Evolutionary conservation across 177 flowering plant genomes (phyloP), one percentile per base, ranked within the genome.

Genomic region (Vitis hybrid): DNA sequence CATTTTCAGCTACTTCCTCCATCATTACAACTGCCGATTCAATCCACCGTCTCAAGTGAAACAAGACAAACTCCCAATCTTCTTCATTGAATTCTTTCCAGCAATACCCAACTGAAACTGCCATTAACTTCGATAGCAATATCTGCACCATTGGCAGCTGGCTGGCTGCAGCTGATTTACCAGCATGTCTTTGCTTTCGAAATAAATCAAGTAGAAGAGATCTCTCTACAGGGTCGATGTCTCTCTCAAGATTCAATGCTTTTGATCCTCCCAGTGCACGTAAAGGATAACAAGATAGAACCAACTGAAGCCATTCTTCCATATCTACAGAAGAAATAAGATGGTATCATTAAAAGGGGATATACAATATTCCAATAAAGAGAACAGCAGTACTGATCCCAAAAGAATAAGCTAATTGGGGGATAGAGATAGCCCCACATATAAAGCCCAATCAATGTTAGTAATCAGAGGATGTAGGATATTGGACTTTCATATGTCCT

Each of bases 1-100:
- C 82, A 74, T 73, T 82, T 81, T 96, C 98, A 53, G 90, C 87
- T 62, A 86, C 72, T 73, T 96, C 97, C 80, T 96, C 99, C 86
- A 94, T 79, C 62, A 81, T 72, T 9, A 92, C 79, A 53, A 94
- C 99, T 16, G 83, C 87, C 66, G 89, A 78, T 74, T 94, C 94
- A 72, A 86, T 89, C 94, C 95, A 89, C 62, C 77, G 59, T 74
- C 82, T 91, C 68, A 82, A 52, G 51, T 83, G 82, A 51, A 77
- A 83, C 51, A 94, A 70, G 13, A 83, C 75, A 80, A 89, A 92
- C 15, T 80, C 85, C 99, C 98, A 96, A 75, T 96, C 99, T 66
- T 92, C 91, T 64, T 89, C 93, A 75, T 73, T 52, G 68, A 96
- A 90, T 57, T 94, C 90, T 57, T 80, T 80, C 90, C 91, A 90